These are phyloP conservation scores for Telfairia occidentalis DNA, from an alignment of 331 rosid species.

Conservation along the genomic window DNA sequence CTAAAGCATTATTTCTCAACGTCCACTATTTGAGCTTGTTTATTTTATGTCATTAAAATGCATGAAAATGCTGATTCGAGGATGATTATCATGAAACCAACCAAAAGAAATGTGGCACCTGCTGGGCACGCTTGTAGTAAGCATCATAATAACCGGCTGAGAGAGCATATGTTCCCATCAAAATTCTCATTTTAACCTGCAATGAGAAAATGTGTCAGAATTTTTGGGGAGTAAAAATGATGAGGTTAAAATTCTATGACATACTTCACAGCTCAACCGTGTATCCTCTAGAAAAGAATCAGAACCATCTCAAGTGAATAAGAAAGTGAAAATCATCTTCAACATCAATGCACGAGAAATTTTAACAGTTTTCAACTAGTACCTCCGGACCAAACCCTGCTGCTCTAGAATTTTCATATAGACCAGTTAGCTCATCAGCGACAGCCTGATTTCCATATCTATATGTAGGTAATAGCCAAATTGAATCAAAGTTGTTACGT, in stretches of 20 bases:
- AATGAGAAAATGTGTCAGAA: neutral
- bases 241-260: neutral
- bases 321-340: neutral
- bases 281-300: neutral
- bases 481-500: neutral
- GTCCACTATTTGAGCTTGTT: neutral
- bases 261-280: neutral
- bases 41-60: neutral
- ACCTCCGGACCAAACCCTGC: conserved; percentile 93
- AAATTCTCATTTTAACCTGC: conserved; percentile 96
- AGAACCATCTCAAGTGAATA: neutral
- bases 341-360: neutral
- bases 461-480: conserved; percentile 16
- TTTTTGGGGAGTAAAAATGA: neutral
- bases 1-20: neutral
- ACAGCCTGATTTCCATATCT: conserved; percentile 77
- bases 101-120: conserved; percentile 31
- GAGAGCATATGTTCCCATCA: conserved; percentile 91
- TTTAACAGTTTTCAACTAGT: conserved; percentile 9
- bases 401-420: conserved; percentile 72
- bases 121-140: conserved; percentile 96
- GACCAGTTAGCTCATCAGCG: conserved; percentile 59
- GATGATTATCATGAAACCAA: neutral
- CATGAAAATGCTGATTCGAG: neutral
- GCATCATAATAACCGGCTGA: conserved; percentile 99